A percentile compares a stretch with the other conserved stretches of the same genome.
phyloP scores from a whole-genome alignment of 2,329 filamentous ascomycete genomes.

The Cercospora janseana region DNA sequence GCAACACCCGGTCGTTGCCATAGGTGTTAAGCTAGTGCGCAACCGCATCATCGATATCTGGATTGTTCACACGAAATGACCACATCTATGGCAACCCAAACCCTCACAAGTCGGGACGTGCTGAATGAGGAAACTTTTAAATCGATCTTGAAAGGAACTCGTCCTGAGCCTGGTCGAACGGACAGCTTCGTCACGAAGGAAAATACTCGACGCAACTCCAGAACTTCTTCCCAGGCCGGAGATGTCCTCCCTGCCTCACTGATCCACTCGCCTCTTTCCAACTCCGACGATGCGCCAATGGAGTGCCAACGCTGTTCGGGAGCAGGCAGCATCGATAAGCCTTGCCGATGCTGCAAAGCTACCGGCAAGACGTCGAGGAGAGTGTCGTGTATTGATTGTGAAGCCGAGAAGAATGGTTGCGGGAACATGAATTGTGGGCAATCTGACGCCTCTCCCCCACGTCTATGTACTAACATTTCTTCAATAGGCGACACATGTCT shows the following conservation, averaged over 20 bases:
- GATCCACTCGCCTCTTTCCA: constrained; percentile 3
- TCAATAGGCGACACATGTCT: constrained; percentile 5
- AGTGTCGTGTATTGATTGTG: constrained; percentile 13
- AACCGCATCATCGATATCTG: no score
- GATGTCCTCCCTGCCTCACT: constrained; percentile 10
- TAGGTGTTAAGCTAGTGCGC: no score
- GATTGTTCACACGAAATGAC: background rate
- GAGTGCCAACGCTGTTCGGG: constrained; percentile 18
- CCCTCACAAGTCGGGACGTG: background rate
- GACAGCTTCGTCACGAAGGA: constrained; percentile 12
- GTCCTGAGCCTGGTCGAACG: background rate
- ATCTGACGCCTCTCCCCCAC: no score
- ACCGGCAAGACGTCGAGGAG: constrained; percentile 11
- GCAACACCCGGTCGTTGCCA: background rate
- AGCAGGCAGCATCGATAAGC: constrained; percentile 17
- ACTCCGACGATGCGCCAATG: background rate
- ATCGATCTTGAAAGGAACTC: background rate
- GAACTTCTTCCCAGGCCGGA: constrained; percentile 9
- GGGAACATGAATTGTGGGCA: constrained; percentile 21
- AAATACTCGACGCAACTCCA: constrained; percentile 21
- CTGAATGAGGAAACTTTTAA: constrained; percentile 1
- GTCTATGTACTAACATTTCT: background rate
- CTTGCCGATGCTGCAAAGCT: constrained; percentile 21
- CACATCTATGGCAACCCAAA: constrained; percentile 5
- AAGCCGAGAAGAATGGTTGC: constrained; percentile 23